Conservation (phyloP, 257 asterid genomes). For the Galeopsis tetrahit region DNA sequence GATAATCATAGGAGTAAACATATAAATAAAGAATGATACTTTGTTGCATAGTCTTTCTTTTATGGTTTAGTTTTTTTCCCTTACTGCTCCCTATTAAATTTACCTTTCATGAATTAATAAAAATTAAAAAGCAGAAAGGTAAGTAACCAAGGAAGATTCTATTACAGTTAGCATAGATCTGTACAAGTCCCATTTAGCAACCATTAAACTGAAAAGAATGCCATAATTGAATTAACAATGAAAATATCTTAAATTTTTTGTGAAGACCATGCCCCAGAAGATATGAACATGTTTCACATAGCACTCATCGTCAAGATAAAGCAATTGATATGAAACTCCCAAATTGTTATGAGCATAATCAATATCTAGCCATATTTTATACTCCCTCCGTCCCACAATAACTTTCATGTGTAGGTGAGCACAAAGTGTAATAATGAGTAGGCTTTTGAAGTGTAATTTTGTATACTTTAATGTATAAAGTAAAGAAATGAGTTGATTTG, state of each 20-base stretch:
- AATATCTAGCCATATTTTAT: not conserved
- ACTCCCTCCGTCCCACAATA: not conserved
- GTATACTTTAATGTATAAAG: too few species aligned
- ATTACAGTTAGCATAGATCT: not conserved
- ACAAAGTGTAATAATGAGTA: too few species aligned
- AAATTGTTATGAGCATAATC: constrained; percentile 20
- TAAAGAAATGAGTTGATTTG: too few species aligned
- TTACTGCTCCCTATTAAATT: not conserved
- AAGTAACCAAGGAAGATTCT: constrained; percentile 1
- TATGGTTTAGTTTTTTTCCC: not conserved
- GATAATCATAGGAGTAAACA: not conserved
- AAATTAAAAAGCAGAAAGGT: not conserved
- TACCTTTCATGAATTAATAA: not conserved
- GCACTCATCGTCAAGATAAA: constrained; percentile 4
- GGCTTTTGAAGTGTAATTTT: too few species aligned
- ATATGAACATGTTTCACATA: constrained; percentile 1
- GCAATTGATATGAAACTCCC: constrained; percentile 20
- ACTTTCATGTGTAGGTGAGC: too few species aligned
- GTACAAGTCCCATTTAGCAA: not conserved
- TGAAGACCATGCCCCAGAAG: constrained; percentile 18
- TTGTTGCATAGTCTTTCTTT: constrained; percentile 14
- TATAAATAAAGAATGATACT: not conserved
- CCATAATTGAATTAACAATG: not conserved
- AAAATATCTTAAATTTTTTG: not conserved
- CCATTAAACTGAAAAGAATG: constrained; percentile 6